These are phyloP conservation scores for Purpureocillium takamizusanense DNA, from an alignment of 2,329 filamentous ascomycete genomes.

Conservation along the genomic window DNA sequence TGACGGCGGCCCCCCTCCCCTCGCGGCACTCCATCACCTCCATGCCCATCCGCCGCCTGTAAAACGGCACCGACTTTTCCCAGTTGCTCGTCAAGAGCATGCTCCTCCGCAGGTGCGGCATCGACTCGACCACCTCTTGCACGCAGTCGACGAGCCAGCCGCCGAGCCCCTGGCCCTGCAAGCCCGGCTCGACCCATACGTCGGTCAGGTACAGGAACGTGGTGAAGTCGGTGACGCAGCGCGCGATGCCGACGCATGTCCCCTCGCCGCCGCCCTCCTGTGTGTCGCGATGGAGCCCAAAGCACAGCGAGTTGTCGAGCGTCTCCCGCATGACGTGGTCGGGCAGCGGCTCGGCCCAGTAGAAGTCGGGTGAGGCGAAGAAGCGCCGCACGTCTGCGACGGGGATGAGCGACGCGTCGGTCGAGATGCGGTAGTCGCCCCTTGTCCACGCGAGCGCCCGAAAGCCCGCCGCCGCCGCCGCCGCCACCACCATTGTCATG, in stretches of 20 bases:
- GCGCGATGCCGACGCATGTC: slow-evolving; percentile 19
- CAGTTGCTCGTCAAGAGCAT: slow-evolving; percentile 25
- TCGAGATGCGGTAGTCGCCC: slow-evolving; percentile 45
- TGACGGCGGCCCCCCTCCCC: too few species aligned
- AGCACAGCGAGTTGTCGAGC: slow-evolving; percentile 44
- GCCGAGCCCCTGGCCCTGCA: slow-evolving; percentile 49
- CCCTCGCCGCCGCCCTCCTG: neutral
- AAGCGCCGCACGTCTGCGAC: slow-evolving; percentile 36
- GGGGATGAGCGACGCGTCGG: slow-evolving; percentile 39
- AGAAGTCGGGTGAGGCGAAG: slow-evolving; percentile 39
- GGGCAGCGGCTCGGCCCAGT: slow-evolving; percentile 44
- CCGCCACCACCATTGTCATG: too few species aligned
- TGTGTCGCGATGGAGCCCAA: slow-evolving; percentile 29
- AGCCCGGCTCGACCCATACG: slow-evolving; percentile 47
- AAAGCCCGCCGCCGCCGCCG: too few species aligned
- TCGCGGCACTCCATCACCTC: too few species aligned
- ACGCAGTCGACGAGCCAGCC: slow-evolving; percentile 52
- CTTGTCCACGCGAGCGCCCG: slow-evolving; percentile 23
- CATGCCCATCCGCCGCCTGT: too few species aligned
- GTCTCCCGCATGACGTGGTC: slow-evolving; percentile 32
- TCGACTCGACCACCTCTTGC: slow-evolving; percentile 37
- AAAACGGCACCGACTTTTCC: too few species aligned
- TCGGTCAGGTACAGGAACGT: slow-evolving; percentile 57
- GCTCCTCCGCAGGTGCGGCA: slow-evolving; percentile 45
- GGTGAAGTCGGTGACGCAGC: slow-evolving; percentile 54